Base-by-base conservation (phyloP, 1,139 yeast species). In the Zygoascus sp. region DNA sequence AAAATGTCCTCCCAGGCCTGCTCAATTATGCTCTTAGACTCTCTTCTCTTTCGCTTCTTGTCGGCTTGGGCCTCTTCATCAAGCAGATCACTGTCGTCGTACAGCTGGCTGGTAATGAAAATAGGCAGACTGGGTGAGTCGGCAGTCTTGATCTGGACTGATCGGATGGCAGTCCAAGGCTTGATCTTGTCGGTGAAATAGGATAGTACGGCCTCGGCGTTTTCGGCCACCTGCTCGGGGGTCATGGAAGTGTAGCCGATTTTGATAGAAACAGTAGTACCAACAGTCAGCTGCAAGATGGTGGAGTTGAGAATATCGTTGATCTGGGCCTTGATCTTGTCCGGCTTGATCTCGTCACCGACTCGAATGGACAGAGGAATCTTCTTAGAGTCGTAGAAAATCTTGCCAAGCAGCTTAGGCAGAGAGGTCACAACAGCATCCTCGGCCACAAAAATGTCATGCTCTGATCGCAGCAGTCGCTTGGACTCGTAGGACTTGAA, bases 51-150 rank as follows among this genome's bases (percentile, higher is more conserved):
- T 36, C 68, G 70, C 43, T 71, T 69, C 30, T 64, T 59, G 44
- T 60, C 67, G 23, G 55, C 61, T 27, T 58, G 56, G 9, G 63
- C 58, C n/a, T n/a, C n/a, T 40, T 68, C 53, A 22, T 53, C 59
- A 27, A 55, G 58, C 32, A 64, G 64, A 46, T 72, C 67, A 42
- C 65, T 77, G 27, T 68, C 75, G n/a, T 66, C 68, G 63, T 77
- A 80, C 43, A 87, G 73, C 50, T 73, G 74, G 32, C 83, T 83
- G 42, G 83, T 72, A 60, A 82, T 78, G 68, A 74, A 92, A 52
- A 92, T 72, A 36, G 98, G 97, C 60, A 92, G 72, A 17, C 92
- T 78, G 22, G 97, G 96, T 20, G 96, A 86, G 40, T 68, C 65
- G 47, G 74, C 70, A 11, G 92, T 75, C 69, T 88, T 88, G 55